Percentiles rank a stretch among this genome's conserved stretches.
Evolutionary conservation across 257 asterid species (phyloP).

Genomic region (Plantago elongata): DNA sequence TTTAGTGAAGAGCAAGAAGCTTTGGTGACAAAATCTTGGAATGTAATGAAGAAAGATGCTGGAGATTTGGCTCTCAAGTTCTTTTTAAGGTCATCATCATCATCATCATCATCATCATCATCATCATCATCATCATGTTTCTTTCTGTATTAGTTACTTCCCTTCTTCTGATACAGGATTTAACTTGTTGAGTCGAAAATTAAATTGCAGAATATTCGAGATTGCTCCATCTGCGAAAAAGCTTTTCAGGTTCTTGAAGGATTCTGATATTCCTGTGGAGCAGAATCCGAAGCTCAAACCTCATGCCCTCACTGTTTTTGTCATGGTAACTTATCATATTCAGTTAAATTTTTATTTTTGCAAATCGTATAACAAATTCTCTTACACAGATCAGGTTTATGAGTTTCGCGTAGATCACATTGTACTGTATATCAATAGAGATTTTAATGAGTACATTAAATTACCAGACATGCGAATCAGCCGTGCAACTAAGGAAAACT

Average conservation of each 20-base stretch:
- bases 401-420: too few species aligned
- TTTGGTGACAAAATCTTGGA: conserved; percentile 61
- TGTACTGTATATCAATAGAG: neutral
- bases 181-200: neutral
- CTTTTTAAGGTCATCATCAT: conserved; percentile 41
- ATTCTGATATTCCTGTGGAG: conserved; percentile 46
- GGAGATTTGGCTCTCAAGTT: conserved; percentile 57
- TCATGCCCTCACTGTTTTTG: conserved; percentile 61
- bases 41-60: conserved; percentile 54
- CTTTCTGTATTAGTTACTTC: too few species aligned
- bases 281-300: conserved; percentile 62
- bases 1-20: conserved; percentile 72
- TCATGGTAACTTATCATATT: conserved; percentile 34
- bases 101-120: conserved; percentile 14
- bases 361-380: too few species aligned
- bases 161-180: too few species aligned
- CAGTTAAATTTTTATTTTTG: too few species aligned
- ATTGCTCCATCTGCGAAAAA: conserved; percentile 70
- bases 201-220: conserved; percentile 52
- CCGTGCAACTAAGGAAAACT: conserved; percentile 60
- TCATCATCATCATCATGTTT: neutral
- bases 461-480: conserved; percentile 64
- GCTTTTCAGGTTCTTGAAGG: conserved; percentile 53
- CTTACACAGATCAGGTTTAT: too few species aligned
- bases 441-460: neutral